Percentiles rank a stretch among this genome's conserved stretches.
Conservation (phyloP, 2,329 filamentous ascomycete genomes). For the Neofusicoccum sp. region DNA sequence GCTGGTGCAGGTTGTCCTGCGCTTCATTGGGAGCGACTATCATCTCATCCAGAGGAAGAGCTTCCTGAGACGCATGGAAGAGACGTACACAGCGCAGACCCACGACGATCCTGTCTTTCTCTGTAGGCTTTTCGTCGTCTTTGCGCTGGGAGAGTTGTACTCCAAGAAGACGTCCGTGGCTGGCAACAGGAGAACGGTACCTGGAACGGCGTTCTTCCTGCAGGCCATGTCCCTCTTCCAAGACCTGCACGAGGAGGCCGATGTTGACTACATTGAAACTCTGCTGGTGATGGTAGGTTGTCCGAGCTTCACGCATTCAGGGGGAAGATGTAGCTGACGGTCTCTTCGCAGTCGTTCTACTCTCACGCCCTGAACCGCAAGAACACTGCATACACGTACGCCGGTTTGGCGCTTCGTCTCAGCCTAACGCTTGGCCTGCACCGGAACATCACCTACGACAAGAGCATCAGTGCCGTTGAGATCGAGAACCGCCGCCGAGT, state of each 20-base stretch:
- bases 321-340: background rate
- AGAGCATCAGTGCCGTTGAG: slow-evolving; percentile 17
- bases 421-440: slow-evolving; percentile 20
- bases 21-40: slow-evolving; percentile 22
- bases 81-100: slow-evolving; percentile 17
- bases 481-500: slow-evolving; percentile 23
- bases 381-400: slow-evolving; percentile 24
- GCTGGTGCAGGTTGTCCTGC: slow-evolving; percentile 25
- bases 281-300: slow-evolving; percentile 23
- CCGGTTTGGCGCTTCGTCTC: slow-evolving; percentile 21
- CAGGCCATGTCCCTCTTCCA: slow-evolving; percentile 22
- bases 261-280: slow-evolving; percentile 24
- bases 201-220: slow-evolving; percentile 19
- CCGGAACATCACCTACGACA: slow-evolving; percentile 20
- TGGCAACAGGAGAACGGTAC: slow-evolving; percentile 18
- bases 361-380: slow-evolving; percentile 23
- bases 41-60: slow-evolving; percentile 18
- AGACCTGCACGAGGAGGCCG: slow-evolving; percentile 21
- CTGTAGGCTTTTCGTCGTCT: slow-evolving; percentile 22
- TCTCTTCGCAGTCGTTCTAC: slow-evolving; percentile 22
- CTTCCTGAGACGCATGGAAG: slow-evolving; percentile 16
- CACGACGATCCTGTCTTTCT: slow-evolving; percentile 21
- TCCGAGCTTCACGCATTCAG: background rate
- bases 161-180: slow-evolving; percentile 14
- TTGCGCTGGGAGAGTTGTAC: slow-evolving; percentile 24